Base-by-base conservation (phyloP, 2,329 filamentous ascomycete genomes). In the Sclerotinia spermophila region DNA sequence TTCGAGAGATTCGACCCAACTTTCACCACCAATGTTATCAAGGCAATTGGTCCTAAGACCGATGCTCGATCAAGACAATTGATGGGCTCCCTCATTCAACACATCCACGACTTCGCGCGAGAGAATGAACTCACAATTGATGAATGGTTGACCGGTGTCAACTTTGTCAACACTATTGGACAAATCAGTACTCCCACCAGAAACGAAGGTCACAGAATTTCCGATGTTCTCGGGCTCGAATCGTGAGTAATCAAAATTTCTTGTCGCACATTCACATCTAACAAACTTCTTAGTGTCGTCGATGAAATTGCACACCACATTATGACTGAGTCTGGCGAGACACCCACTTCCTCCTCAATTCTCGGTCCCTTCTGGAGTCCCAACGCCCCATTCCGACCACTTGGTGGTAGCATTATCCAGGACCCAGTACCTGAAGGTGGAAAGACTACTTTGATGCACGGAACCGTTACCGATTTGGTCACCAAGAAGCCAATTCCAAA, bases 351-450 rank as follows among this genome's bases (percentile, higher is more conserved):
- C 2, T 92, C 91, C 5, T 89, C 93, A 55, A 93, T 97, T 74
- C 86, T 97, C 0, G 93, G 93, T 0, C 93, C 93, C 1, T 97
- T 97, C 82, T 96, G 92, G 87, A 86, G 92, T 8, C 85, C 88
- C 58, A 86, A 94, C 75, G 88, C 92, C 0, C 92, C 93, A 7
- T 82, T 86, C 71, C 86, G 90, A 61, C 81, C 87, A n/a, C 91
- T 91, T 77, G 93, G 91, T 65, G 86, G 84, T 60, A 89, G 84
- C 76, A 92, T 96, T 73, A 84, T 89, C 30, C 79, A 81, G 75
- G 73, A 83, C 8, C 79, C 78, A 40, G 81, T 83, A 6, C 76
- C 82, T 5, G 81, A 84, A 70, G 86, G 83, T 70, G 86, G 83
- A 38, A 81, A 91, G 73, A 81, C 89, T 33, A 83, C 83, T 0